Base-by-base conservation (phyloP, 345 rosid species). In the Abelmoschus esculentus region DNA sequence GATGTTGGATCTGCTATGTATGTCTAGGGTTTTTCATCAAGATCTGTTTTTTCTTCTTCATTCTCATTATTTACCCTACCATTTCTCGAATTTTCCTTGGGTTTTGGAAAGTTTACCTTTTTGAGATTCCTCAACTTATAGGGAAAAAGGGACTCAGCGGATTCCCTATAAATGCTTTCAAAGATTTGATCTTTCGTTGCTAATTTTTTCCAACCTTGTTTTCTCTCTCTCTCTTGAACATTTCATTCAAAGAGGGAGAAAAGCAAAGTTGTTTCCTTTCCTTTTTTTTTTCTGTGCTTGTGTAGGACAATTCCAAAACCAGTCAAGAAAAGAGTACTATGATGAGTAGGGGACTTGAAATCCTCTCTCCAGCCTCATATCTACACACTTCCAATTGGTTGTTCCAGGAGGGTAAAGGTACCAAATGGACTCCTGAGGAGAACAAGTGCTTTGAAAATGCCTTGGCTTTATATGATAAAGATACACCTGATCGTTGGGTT, bases 381-480 rank as follows among this genome's bases (percentile, higher is more conserved):
- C 71, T 85, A 9, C 83, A 83, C 47, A 82, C 90, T 73, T 86
- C 99, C 5, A 84, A 82, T 78, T 95, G 98, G 99, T 61, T 95
- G 74, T 89, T 83, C 69, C 89, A 88, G 78, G 98, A 86, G 56
- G 85, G 70, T 80, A 78, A 74, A 74, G 86, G 64, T 22, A 73
- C 96, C 1, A 82, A 77, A 77, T 95, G 99, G 99, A 92, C 96
- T 42, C 78, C 75, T 11, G 92, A 95, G 80, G 99, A 95, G 83
- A 92, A 95, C 92, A 95, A 95, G 80, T 70, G 61, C 75, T 95
- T 95, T 77, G 99, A 95, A 80, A 88, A 87, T 82, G 96, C 96
- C 66, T 65, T 95, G 76, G 99, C 99, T 22, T 75, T 79, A 6
- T 90, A 71, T 70, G 99, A 95, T 63, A 89, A 83, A 74, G 96